A percentile compares a stretch with the other conserved stretches of the same genome.
phyloP scores from a whole-genome alignment of 2,329 filamentous ascomycete species.

The Lomentospora prolificans region DNA sequence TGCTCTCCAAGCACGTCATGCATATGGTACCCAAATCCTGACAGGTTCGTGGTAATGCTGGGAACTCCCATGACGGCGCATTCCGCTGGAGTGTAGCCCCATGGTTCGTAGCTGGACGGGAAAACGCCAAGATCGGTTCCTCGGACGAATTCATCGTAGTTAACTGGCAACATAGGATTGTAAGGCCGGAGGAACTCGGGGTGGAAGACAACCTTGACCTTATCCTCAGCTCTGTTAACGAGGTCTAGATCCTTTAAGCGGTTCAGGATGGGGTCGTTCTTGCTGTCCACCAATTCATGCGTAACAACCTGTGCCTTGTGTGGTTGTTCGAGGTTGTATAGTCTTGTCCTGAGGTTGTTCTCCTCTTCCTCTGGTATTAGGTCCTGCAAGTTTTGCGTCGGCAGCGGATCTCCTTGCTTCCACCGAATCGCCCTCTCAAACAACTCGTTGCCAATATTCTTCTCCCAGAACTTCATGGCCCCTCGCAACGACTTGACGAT shows the following conservation, averaged over 20 bases:
- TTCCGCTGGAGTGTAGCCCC: slow-evolving; percentile 97
- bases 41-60: slow-evolving; percentile 95
- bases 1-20: slow-evolving; percentile 91
- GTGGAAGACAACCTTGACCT: slow-evolving; percentile 97
- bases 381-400: slow-evolving; percentile 75
- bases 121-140: slow-evolving; percentile 94
- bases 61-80: slow-evolving; percentile 99
- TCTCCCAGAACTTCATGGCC: slow-evolving; percentile 85
- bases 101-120: slow-evolving; percentile 96
- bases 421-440: slow-evolving; percentile 92
- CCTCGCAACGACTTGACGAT: slow-evolving; percentile 94
- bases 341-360: slow-evolving; percentile 76
- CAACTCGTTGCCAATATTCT: slow-evolving; percentile 82
- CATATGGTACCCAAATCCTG: slow-evolving; percentile 98
- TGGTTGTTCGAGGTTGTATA: slow-evolving; percentile 95
- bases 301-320: slow-evolving; percentile 90
- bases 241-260: slow-evolving; percentile 93
- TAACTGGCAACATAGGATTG: slow-evolving; percentile 87
- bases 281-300: slow-evolving; percentile 96
- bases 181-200: slow-evolving; percentile 94
- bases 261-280: slow-evolving; percentile 88
- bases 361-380: slow-evolving; percentile 86
- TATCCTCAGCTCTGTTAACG: slow-evolving; percentile 90
- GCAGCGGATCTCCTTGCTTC: slow-evolving; percentile 88
- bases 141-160: slow-evolving; percentile 97